Evolutionary conservation across 31 red algal genomes (phyloP), one percentile per base, ranked within the genome.

Genomic region (Porphyra umbilicalis): DNA sequence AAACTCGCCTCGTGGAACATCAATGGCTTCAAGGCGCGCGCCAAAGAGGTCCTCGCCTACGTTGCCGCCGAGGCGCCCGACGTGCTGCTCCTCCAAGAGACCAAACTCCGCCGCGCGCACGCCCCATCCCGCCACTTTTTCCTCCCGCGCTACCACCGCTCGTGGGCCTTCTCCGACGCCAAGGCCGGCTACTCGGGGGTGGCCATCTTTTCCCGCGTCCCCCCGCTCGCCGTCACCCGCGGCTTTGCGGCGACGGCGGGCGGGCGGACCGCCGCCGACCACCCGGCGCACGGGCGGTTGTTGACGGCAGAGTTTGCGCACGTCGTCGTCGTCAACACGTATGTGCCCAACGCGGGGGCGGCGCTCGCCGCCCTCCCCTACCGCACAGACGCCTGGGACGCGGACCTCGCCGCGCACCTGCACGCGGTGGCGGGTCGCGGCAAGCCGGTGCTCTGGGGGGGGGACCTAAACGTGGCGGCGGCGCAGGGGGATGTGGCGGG

Each of bases 391-490:
- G 46, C 20, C 1, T 95, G 90, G 82, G 93, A 95, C 84, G 84
- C 83, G 6, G 86, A 38, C 35, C 77, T 95, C 57, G 57, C 87
- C 30, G 33, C 76, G 6, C 90, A 88, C 90, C 81, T 95, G 18
- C 80, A 89, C 35, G 35, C 37, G 29, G 81, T 85, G 35, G 32
- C 40, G 6, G 83, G 35, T 8, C 42, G 79, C 35, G 46, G 79
- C 31, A 36, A 80, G 35, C 42, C 75, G 25, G 91, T 93, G 76
- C 16, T 93, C 0, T 93, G 88, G 46, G 88, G 86, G 75, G 93
- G 93, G n/a, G 93, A 95, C 78, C 71, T 95, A 16, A 95, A 95
- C 57, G 93, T 95, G 20, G 93, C 93, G 2, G 75, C 57, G 4
- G 57, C 57, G 57, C 57, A 71, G 57, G 57, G 25, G 57, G 57